Percentiles rank a stretch among this genome's conserved stretches.
Conservation (phyloP, 75 land plant genomes). For the Adiantum capillusveneris region DNA sequence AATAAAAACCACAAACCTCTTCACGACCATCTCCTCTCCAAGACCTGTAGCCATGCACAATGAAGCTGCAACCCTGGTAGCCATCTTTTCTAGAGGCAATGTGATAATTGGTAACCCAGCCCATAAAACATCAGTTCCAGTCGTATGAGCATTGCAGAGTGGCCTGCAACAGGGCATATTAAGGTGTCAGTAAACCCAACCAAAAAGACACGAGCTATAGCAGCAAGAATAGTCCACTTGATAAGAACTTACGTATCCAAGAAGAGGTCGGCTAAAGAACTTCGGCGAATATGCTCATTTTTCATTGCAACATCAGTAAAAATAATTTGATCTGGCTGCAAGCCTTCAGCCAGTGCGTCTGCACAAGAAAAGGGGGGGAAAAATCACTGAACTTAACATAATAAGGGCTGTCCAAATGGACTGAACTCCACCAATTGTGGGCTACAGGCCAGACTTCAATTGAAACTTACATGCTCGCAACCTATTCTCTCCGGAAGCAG, state of each 20-base stretch:
- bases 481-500: slow-evolving; percentile 94
- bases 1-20: slow-evolving; percentile 43
- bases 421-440: not conserved
- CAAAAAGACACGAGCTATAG: not conserved
- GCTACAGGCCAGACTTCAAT: too few relatives aligned
- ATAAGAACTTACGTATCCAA: slow-evolving; percentile 86
- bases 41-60: slow-evolving; percentile 84
- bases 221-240: too few relatives aligned
- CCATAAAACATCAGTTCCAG: slow-evolving; percentile 96
- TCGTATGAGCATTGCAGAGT: slow-evolving; percentile 96
- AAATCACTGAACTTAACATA: too few relatives aligned
- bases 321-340: slow-evolving; percentile 86
- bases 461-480: slow-evolving; percentile 79
- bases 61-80: slow-evolving; percentile 96
- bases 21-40: slow-evolving; percentile 96
- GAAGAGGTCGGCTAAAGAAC: slow-evolving; percentile 91
- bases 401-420: too few relatives aligned
- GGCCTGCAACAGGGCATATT: slow-evolving; percentile 43
- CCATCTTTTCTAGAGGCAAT: slow-evolving; percentile 95
- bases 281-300: slow-evolving; percentile 84
- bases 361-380: slow-evolving; percentile 6
- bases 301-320: slow-evolving; percentile 98
- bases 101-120: slow-evolving; percentile 97
- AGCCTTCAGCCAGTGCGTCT: slow-evolving; percentile 88
- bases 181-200: not conserved